Conservation (phyloP, 2,329 filamentous ascomycete genomes). For the Xylariaceae sp. region DNA sequence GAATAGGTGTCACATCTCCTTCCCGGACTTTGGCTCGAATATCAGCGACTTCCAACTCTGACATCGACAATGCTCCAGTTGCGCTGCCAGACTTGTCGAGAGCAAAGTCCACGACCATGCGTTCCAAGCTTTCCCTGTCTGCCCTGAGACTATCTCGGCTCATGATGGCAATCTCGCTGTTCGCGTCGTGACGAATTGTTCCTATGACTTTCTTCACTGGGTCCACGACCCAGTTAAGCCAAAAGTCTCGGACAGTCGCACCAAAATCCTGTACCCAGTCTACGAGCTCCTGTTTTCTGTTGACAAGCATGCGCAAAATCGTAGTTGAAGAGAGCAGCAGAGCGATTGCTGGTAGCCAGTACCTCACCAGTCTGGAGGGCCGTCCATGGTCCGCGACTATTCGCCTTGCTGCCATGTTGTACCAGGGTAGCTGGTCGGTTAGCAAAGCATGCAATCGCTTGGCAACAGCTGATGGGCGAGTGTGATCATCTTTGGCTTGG, state of each 20-base stretch:
- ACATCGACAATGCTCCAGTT: conserved; percentile 47
- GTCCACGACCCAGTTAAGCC: conserved; percentile 92
- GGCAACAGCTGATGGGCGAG: conserved; percentile 56
- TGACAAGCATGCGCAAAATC: conserved; percentile 71
- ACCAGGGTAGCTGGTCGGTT: conserved; percentile 60
- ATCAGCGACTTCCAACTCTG: conserved; percentile 63
- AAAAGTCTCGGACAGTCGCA: conserved; percentile 78
- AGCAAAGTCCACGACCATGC: conserved; percentile 97
- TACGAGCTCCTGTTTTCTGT: conserved; percentile 68
- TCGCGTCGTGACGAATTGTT: conserved; percentile 88
- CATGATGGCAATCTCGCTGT: conserved; percentile 94
- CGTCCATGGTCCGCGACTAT: conserved; percentile 64
- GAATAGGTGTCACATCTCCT: conserved; percentile 86
- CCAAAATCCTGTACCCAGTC: conserved; percentile 78
- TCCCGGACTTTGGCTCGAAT: conserved; percentile 78
- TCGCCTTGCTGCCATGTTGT: conserved; percentile 51
- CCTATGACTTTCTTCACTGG: conserved; percentile 76
- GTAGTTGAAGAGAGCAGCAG: conserved; percentile 80
- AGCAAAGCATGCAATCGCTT: conserved; percentile 66
- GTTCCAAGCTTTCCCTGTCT: conserved; percentile 84
- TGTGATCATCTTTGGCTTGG: conserved; percentile 43
- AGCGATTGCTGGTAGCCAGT: conserved; percentile 75
- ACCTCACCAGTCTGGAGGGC: conserved; percentile 69
- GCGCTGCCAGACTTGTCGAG: conserved; percentile 62
- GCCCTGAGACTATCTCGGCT: conserved; percentile 86